Conservation (phyloP, 768 basidiomycete species). For the Russula foetens region DNA sequence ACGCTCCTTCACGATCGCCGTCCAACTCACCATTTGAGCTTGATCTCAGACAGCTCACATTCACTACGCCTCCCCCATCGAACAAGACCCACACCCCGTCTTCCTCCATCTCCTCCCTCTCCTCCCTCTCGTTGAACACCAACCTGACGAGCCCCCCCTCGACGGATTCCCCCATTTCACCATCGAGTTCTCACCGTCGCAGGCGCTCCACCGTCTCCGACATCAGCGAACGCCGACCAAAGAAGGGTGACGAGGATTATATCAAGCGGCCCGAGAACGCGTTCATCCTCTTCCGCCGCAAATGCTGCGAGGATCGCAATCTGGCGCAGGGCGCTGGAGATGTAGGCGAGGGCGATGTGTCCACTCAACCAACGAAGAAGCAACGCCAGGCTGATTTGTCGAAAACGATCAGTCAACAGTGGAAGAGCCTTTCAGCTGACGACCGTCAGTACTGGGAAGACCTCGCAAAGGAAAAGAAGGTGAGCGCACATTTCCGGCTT, state of each 20-base stretch:
- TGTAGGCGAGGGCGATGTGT: constrained; percentile 15
- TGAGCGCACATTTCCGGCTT: constrained; percentile 45
- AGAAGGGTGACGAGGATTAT: constrained; percentile 73
- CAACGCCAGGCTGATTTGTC: constrained; percentile 73
- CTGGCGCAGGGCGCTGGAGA: constrained; percentile 38
- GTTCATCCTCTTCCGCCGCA: constrained; percentile 76
- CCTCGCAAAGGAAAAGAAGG: constrained; percentile 68
- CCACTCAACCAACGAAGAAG: constrained; percentile 46
- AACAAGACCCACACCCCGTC: constrained; percentile 34
- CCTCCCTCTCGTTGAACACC: constrained; percentile 29
- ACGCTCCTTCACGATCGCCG: constrained; percentile 49
- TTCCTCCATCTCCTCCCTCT: constrained; percentile 35
- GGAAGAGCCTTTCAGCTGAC: constrained; percentile 58
- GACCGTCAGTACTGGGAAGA: constrained; percentile 71
- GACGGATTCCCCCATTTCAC: constrained; percentile 21
- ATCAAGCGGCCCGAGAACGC: constrained; percentile 81
- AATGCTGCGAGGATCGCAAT: constrained; percentile 68
- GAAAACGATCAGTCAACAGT: constrained; percentile 75
- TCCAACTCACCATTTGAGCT: constrained; percentile 68
- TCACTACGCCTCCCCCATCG: constrained; percentile 34
- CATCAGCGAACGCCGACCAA: constrained; percentile 33
- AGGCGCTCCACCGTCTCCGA: constrained; percentile 31
- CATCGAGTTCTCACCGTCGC: constrained; percentile 25
- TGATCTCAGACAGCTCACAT: constrained; percentile 42
- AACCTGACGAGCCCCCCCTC: constrained; percentile 23